These are phyloP conservation scores for Serpula lacrymans DNA, from an alignment of 768 basidiomycete species.

Conservation along the genomic window DNA sequence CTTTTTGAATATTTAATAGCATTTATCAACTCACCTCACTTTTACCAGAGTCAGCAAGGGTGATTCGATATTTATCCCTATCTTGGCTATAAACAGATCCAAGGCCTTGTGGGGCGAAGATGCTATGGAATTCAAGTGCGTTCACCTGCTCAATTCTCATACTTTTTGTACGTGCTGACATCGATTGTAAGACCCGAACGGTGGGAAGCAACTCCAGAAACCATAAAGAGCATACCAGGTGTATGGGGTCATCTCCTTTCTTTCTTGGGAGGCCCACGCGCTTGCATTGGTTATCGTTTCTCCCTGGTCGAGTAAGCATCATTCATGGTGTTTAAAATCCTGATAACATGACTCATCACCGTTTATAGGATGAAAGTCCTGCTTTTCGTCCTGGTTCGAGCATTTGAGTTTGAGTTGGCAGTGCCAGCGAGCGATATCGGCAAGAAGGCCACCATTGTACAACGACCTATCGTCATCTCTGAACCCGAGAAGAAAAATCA, in stretches of 20 bases:
- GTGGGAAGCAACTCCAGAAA: conserved; percentile 49
- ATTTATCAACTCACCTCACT: not conserved
- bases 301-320: conserved; percentile 52
- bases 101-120: conserved; percentile 62
- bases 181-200: conserved; percentile 53
- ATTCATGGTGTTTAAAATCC: not conserved
- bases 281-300: conserved; percentile 69
- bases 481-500: conserved; percentile 38
- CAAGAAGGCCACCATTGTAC: conserved; percentile 28
- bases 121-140: conserved; percentile 57
- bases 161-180: not conserved
- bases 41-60: conserved; percentile 40
- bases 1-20: not conserved
- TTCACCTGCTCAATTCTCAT: not conserved
- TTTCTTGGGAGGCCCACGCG: conserved; percentile 61
- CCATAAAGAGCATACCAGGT: conserved; percentile 46
- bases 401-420: conserved; percentile 51
- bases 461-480: conserved; percentile 41
- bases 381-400: conserved; percentile 47
- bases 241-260: conserved; percentile 58
- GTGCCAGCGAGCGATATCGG: conserved; percentile 43
- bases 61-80: conserved; percentile 46
- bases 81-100: conserved; percentile 49
- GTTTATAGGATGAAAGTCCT: conserved; percentile 36
- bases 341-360: not conserved